These are phyloP conservation scores for Chaetomium sp. DNA, from an alignment of 2,329 filamentous ascomycete species.

Conservation along the genomic window DNA sequence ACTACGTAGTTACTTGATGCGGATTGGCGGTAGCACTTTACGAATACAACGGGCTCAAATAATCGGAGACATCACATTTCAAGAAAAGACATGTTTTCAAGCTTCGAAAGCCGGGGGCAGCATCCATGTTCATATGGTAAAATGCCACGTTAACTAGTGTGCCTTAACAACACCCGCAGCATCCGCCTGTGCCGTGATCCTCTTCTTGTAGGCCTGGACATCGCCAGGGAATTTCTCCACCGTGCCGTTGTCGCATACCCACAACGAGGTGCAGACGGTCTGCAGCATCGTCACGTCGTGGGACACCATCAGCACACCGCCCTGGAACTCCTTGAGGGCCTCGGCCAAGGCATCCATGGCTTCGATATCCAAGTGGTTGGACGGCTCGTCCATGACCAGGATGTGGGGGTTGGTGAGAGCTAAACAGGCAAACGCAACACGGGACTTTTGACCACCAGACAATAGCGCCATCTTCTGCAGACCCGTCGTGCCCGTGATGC, in stretches of 20 bases:
- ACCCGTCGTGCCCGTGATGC: slow-evolving; percentile 90
- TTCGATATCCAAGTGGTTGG: slow-evolving; percentile 98
- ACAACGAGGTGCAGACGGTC: slow-evolving; percentile 90
- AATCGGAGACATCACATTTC: background rate
- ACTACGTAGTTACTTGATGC: too few species aligned
- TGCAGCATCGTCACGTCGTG: slow-evolving; percentile 99
- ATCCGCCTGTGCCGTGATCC: slow-evolving; percentile 86
- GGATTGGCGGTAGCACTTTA: background rate
- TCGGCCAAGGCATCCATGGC: slow-evolving; percentile 94
- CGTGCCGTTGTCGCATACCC: slow-evolving; percentile 93
- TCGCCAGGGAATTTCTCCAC: slow-evolving; percentile 96
- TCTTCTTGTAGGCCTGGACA: slow-evolving; percentile 96
- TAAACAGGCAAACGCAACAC: slow-evolving; percentile 96
- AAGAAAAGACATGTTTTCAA: background rate
- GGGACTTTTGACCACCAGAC: slow-evolving; percentile 96
- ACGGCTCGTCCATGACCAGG: slow-evolving; percentile 95
- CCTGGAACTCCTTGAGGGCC: slow-evolving; percentile 83
- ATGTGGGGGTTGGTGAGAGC: slow-evolving; percentile 95
- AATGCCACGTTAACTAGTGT: slow-evolving; percentile 48
- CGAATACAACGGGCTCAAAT: background rate
- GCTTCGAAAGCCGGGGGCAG: background rate
- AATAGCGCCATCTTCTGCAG: slow-evolving; percentile 93
- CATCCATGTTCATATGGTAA: background rate
- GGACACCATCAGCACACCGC: slow-evolving; percentile 96
- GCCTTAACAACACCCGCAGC: slow-evolving; percentile 80